These are phyloP conservation scores for Phytophthora sojae DNA, from an alignment of 352 stramenopile genomes.

Conservation along the genomic window DNA sequence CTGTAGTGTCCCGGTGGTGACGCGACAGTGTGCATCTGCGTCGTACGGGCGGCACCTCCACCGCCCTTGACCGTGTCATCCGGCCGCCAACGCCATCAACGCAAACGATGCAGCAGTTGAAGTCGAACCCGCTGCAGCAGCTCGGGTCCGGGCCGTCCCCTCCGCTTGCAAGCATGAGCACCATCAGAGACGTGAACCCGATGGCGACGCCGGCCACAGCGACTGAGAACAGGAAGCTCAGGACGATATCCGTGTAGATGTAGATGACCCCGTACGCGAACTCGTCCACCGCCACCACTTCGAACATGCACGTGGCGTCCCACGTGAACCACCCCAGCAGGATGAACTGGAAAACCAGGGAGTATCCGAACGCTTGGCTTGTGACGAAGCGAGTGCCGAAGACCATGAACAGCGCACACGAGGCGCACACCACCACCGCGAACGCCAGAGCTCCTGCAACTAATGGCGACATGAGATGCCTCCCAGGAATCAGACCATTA, in stretches of 20 bases:
- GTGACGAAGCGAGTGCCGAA: slow-evolving; percentile 37
- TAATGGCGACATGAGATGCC: slow-evolving; percentile 33
- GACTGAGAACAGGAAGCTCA: slow-evolving; percentile 40
- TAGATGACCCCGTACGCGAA: slow-evolving; percentile 58
- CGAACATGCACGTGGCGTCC: slow-evolving; percentile 50
- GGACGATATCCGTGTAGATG: slow-evolving; percentile 61
- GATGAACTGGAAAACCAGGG: slow-evolving; percentile 44
- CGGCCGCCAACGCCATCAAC: neutral
- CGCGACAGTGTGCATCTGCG: neutral
- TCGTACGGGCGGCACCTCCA: neutral
- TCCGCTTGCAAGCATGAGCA: slow-evolving; percentile 16
- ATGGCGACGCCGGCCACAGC: slow-evolving; percentile 22
- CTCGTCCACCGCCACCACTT: slow-evolving; percentile 52
- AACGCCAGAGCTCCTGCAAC: slow-evolving; percentile 31
- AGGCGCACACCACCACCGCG: slow-evolving; percentile 17
- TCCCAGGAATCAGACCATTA: slow-evolving; percentile 11
- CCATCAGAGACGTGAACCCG: slow-evolving; percentile 27
- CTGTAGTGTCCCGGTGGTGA: neutral
- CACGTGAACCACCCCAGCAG: slow-evolving; percentile 48
- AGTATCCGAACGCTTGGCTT: slow-evolving; percentile 34
- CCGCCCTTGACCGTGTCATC: no score
- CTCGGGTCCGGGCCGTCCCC: slow-evolving; percentile 2
- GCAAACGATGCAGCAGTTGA: slow-evolving; percentile 20
- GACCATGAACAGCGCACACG: slow-evolving; percentile 27
- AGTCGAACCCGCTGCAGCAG: neutral